phyloP scores from a whole-genome alignment of 2,329 filamentous ascomycete species.

The Penicillium oxalicum region DNA sequence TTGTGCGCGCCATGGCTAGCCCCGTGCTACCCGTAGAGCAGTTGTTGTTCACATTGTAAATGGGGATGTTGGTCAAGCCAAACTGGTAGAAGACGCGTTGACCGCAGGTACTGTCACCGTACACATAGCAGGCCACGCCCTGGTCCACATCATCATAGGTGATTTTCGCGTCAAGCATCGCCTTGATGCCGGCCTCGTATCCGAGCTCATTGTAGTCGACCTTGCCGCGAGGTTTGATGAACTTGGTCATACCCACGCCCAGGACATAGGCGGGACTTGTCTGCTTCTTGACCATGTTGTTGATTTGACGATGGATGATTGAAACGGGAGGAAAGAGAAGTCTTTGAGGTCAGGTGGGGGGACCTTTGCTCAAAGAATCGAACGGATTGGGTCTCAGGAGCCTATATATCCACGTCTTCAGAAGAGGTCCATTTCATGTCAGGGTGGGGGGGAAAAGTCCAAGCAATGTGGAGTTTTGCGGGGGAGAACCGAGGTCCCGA shows the following conservation, averaged over 20 bases:
- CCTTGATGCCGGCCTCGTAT: constrained; percentile 86
- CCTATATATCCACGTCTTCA: background rate
- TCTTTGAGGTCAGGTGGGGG: background rate
- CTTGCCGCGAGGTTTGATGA: constrained; percentile 92
- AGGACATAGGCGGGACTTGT: constrained; percentile 70
- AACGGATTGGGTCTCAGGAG: too few relatives aligned
- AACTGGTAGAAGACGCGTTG: constrained; percentile 99
- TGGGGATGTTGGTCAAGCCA: constrained; percentile 91
- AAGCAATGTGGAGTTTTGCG: constrained; percentile 15
- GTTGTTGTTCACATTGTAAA: constrained; percentile 99
- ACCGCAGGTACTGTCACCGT: constrained; percentile 89
- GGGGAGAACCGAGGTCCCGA: constrained; percentile 34
- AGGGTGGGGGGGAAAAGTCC: constrained; percentile 10
- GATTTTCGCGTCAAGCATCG: constrained; percentile 69
- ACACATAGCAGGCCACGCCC: constrained; percentile 95
- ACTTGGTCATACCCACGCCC: constrained; percentile 98
- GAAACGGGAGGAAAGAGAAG: background rate
- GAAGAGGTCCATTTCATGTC: constrained; percentile 1
- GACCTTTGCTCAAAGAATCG: background rate
- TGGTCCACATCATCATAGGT: constrained; percentile 96
- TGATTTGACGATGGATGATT: constrained; percentile 1
- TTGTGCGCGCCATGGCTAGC: constrained; percentile 71
- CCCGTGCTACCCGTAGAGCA: constrained; percentile 94
- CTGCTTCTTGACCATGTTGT: constrained; percentile 48
- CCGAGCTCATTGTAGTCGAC: constrained; percentile 93